Base-by-base conservation (phyloP, 1,284 basidiomycete species). In the Cryptococcus sp. region DNA sequence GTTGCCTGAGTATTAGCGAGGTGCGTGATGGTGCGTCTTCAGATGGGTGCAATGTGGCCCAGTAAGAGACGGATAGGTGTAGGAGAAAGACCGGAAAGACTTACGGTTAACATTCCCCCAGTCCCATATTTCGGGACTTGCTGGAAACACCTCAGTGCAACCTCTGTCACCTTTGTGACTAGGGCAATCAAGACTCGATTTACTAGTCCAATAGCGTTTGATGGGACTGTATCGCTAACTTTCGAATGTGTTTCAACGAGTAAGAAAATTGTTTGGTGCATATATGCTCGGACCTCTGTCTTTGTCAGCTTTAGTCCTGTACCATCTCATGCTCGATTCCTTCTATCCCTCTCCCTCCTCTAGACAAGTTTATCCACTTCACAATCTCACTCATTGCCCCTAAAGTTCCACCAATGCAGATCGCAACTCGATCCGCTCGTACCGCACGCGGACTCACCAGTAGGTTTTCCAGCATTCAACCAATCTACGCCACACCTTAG, bases 91-190 rank as follows among this genome's bases (percentile, higher is more conserved):
- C 28, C 37, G 40, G n/a, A 46, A 13, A n/a, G 10, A 80, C 85
- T 59, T 70, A 92, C 91, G 55, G 89, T 84, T 31, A 99, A 80
- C 96, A 98, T 98, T 11, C 96, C 96, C 43, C 96, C 96, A 84
- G 96, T 96, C 16, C 94, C 92, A 67, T 97, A 97, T 37, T 85
- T 81, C 60, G 84, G 84, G 28, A 98, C 85, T 70, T 88, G 84
- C 56, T 82, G 82, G 82, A 98, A 96, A 67, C 85, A 87, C 7
- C 81, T 81, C 49, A 97, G 77, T 0, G 91, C 87, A 60, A 91
- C 87, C 7, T 83, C 79, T 4, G 91, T 87, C 14, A 97, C 78
- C 55, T 87, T 84, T 55, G 92, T 87, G 10, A 94, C 86, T 7
- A 98, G 80, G 7, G 84, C 80, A 54, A 84, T 83, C 41, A 98